Percentiles rank a stretch among this genome's conserved stretches.
Evolutionary conservation across 2,329 filamentous ascomycete species (phyloP).

Genomic region (Diaporthe vaccinii): DNA sequence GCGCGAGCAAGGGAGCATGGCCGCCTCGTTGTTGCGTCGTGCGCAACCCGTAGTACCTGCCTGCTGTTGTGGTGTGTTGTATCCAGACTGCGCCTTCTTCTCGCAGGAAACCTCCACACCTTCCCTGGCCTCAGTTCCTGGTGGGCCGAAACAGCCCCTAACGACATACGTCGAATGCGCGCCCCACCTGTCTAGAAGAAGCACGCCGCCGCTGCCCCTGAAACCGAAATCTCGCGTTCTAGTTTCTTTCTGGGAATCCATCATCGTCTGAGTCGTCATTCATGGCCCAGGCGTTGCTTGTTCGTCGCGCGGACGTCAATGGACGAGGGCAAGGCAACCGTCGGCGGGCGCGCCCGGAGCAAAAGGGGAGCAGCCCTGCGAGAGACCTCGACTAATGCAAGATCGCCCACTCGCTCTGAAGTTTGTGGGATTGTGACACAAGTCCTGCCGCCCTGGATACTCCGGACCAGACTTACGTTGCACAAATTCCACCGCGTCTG

Average conservation of each 20-base stretch:
- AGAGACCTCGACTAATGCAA: constrained; percentile 30
- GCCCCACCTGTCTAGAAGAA: constrained; percentile 26
- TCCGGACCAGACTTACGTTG: constrained; percentile 9
- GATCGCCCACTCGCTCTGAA: constrained; percentile 29
- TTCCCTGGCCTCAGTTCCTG: not conserved
- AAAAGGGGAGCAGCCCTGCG: constrained; percentile 12
- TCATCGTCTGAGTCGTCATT: not conserved
- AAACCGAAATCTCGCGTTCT: constrained; percentile 22
- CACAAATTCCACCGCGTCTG: not conserved
- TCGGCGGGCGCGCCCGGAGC: not conserved
- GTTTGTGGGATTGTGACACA: constrained; percentile 23
- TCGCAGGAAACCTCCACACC: not conserved
- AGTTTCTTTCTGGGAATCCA: constrained; percentile 24
- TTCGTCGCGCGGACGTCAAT: not conserved
- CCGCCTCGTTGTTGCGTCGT: not conserved
- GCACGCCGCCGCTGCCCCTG: constrained; percentile 23
- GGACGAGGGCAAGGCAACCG: not conserved
- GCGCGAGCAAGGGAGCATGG: constrained; percentile 18
- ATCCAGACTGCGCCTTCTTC: not conserved
- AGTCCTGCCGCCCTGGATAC: not conserved
- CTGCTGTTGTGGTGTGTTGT: not conserved
- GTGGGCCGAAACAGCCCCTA: constrained; percentile 23
- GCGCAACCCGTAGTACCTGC: not conserved
- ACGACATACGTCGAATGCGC: constrained; percentile 30
- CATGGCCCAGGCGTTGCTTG: not conserved